These are phyloP conservation scores for Fragaria iinumae DNA, from an alignment of 306 rosid genomes.

Conservation along the genomic window DNA sequence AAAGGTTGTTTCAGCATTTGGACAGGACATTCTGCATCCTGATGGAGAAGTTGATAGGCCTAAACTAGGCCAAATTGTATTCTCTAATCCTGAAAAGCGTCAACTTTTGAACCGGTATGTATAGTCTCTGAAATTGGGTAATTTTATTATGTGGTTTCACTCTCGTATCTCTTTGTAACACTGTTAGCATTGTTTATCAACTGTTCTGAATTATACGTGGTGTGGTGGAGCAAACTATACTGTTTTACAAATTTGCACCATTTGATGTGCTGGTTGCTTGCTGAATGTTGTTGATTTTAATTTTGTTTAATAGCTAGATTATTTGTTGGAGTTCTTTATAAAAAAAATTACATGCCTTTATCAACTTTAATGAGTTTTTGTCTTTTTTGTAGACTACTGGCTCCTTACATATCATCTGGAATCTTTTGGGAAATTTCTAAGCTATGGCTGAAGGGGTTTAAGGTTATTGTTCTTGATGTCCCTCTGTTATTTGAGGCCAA, in stretches of 20 bases:
- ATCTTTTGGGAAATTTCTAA: constrained; percentile 68
- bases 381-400: constrained; percentile 56
- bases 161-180: neutral
- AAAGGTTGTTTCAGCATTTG: constrained; percentile 70
- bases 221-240: neutral
- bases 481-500: constrained; percentile 84
- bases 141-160: neutral
- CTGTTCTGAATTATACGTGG: neutral
- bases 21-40: constrained; percentile 59
- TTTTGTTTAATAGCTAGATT: no score
- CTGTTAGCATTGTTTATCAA: neutral
- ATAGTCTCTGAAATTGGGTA: neutral
- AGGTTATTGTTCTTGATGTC: constrained; percentile 78
- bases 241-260: neutral
- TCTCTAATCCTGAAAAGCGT: constrained; percentile 66
- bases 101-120: constrained; percentile 71
- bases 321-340: no score
- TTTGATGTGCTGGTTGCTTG: neutral
- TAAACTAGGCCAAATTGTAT: constrained; percentile 79
- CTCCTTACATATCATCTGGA: constrained; percentile 77
- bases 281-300: neutral
- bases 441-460: constrained; percentile 74
- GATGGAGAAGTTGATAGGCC: constrained; percentile 78
- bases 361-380: constrained; percentile 17
- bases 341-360: constrained; percentile 5